Conservation (phyloP, 2,329 filamentous ascomycete species). For the Talaromyces sp. region DNA sequence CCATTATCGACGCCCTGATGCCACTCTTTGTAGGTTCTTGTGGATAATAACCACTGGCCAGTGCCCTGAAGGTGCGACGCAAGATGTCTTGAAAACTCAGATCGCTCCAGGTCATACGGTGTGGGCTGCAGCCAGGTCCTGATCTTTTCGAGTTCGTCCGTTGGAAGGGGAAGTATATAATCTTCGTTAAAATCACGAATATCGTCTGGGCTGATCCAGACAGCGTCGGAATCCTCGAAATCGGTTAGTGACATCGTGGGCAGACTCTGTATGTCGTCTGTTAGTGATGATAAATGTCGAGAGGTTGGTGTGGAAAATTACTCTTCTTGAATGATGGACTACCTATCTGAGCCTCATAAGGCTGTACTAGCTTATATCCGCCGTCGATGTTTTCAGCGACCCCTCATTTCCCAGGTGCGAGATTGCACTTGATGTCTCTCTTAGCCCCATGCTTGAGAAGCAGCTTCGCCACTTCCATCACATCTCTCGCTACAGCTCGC, state of each 20-base stretch:
- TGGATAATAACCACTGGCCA: conserved; percentile 16
- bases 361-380: not conserved
- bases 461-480: not conserved
- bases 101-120: conserved; percentile 10
- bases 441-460: not conserved
- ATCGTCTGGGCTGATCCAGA: conserved; percentile 6
- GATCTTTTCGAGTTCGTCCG: conserved; percentile 1
- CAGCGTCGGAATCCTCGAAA: not conserved
- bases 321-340: not conserved
- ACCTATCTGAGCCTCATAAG: not conserved
- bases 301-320: not conserved
- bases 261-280: not conserved
- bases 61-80: conserved; percentile 13
- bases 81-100: conserved; percentile 17
- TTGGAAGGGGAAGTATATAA: conserved; percentile 6
- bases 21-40: conserved; percentile 16
- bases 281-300: not conserved
- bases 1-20: conserved; percentile 12
- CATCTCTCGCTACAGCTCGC: not conserved
- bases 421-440: not conserved
- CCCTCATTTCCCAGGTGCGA: not conserved
- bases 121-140: conserved; percentile 18
- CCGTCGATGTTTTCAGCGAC: not conserved
- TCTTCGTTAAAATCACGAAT: conserved; percentile 9
- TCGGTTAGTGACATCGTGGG: not conserved